Base-by-base conservation (phyloP, 371 early-diverging fungal species). In the Rhizopus microsporus region DNA sequence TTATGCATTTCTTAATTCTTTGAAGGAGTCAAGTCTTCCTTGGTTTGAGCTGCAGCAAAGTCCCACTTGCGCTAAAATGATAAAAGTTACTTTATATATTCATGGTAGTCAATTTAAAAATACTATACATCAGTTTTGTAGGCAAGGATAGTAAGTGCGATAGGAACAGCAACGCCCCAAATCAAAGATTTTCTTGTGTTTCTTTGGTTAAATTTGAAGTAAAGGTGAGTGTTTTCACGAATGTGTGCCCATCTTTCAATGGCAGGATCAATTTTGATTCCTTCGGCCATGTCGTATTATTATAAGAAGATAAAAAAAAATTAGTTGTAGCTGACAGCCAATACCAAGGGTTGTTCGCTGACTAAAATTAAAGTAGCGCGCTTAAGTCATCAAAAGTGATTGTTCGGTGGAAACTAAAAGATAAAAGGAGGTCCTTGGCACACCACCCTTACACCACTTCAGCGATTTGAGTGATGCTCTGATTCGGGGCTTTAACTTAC, bases 241-340 rank as follows among this genome's bases (percentile, higher is more conserved):
- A 86, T 69, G 63, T 69, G 72, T 31, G 83, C 81, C 87, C 87
- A 86, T 67, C 82, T 76, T 58, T 86, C 87, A 63, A 86, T 71
- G 44, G 84, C 80, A 51, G 85, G 85, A 70, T 86, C 87, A 55
- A 67, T 33, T 59, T 75, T 75, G 42, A 79, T 60, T 56, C 74
- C 74, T 64, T 64, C 64, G 58, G 67, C 67, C 67, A 66, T 66
- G 12, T 33, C 51, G 37, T 32, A 56, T 29, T 64, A 64, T 29
- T 62, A 49, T 48, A 54, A 53, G 59, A 17, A 33, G 10, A 48
- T 50, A 39, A 45, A 31, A 16, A 15, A 62, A 47, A 53, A 23
- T 23, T 23, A 0, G 23, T 2, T 23, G 23, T 23, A 23, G 23
- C 2, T 23, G 2, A 23, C 23, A 23, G 2, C 23, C 23, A 23